Evolutionary conservation across 352 stramenopile genomes (phyloP).

Genomic region (Salisapilia sapeloensis): DNA sequence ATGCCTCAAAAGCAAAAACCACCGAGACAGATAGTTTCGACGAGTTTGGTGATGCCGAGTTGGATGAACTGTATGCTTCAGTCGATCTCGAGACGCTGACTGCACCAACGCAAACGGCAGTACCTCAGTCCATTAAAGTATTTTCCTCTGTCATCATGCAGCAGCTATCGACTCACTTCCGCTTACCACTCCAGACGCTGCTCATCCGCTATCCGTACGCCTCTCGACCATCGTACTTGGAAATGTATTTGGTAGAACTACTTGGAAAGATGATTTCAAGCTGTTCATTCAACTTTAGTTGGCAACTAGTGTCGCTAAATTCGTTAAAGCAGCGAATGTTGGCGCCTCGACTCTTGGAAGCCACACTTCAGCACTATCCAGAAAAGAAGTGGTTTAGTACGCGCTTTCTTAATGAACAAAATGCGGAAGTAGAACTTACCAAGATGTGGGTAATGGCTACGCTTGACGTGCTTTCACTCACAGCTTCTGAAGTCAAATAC

Average conservation of each 20-base stretch:
- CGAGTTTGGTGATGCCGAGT: constrained; percentile 25
- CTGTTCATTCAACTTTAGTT: constrained; percentile 40
- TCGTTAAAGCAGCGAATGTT: constrained; percentile 31
- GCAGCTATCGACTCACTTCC: constrained; percentile 14
- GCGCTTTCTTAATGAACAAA: constrained; percentile 34
- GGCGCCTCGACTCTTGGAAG: constrained; percentile 29
- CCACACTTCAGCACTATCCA: constrained; percentile 31
- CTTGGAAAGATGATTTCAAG: constrained; percentile 39
- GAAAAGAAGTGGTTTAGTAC: constrained; percentile 52
- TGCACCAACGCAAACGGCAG: background rate
- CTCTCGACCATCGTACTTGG: constrained; percentile 12
- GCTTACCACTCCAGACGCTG: constrained; percentile 26
- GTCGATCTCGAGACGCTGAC: constrained; percentile 20
- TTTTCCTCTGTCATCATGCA: constrained; percentile 11
- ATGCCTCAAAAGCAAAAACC: background rate
- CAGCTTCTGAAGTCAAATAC: constrained; percentile 3
- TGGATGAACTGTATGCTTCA: constrained; percentile 20
- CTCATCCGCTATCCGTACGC: constrained; percentile 25
- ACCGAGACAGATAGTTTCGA: constrained; percentile 8
- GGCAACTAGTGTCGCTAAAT: constrained; percentile 17
- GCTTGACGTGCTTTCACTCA: constrained; percentile 26
- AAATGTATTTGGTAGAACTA: constrained; percentile 55
- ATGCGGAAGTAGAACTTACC: constrained; percentile 31
- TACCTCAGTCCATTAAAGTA: constrained; percentile 5
- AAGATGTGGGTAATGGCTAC: constrained; percentile 49